Evolutionary conservation across 2,329 filamentous ascomycete genomes (phyloP).

Genomic region (Colletotrichum musicola): DNA sequence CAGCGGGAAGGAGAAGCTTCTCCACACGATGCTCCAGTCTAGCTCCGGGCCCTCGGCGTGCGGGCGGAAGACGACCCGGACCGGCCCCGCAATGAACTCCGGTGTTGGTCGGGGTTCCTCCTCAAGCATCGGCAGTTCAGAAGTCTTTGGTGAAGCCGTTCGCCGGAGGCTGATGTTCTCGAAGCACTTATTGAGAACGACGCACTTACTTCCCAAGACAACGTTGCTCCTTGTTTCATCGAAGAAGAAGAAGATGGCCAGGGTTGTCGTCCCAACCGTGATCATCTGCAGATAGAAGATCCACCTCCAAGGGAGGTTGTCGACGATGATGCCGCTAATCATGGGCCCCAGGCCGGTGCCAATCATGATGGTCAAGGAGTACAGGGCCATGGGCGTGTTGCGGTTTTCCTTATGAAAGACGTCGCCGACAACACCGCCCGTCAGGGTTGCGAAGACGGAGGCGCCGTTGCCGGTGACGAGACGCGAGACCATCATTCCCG

Average conservation of each 20-base stretch:
- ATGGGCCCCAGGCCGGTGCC: conserved; percentile 68
- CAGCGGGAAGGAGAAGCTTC: conserved; percentile 82
- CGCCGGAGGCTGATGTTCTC: background rate
- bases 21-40: conserved; percentile 78
- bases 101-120: background rate
- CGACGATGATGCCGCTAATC: conserved; percentile 4
- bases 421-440: conserved; percentile 89
- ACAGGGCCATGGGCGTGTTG: conserved; percentile 91
- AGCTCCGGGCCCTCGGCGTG: conserved; percentile 55
- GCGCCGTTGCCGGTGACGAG: conserved; percentile 82
- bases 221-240: conserved; percentile 86
- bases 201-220: conserved; percentile 80
- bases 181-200: conserved; percentile 61
- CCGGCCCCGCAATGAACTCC: too few relatives aligned
- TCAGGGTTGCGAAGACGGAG: conserved; percentile 86
- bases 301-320: conserved; percentile 48
- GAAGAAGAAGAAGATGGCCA: conserved; percentile 76
- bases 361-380: conserved; percentile 79
- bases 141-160: background rate
- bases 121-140: conserved; percentile 2
- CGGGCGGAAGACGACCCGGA: conserved; percentile 7
- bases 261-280: conserved; percentile 68
- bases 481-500: conserved; percentile 77
- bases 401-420: conserved; percentile 82
- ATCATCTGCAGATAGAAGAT: conserved; percentile 70